A percentile compares a stretch with the other conserved stretches of the same genome.
Evolutionary conservation across 176 grass and related monocot species (phyloP).

Genomic region (Phyllostachys edulis): DNA sequence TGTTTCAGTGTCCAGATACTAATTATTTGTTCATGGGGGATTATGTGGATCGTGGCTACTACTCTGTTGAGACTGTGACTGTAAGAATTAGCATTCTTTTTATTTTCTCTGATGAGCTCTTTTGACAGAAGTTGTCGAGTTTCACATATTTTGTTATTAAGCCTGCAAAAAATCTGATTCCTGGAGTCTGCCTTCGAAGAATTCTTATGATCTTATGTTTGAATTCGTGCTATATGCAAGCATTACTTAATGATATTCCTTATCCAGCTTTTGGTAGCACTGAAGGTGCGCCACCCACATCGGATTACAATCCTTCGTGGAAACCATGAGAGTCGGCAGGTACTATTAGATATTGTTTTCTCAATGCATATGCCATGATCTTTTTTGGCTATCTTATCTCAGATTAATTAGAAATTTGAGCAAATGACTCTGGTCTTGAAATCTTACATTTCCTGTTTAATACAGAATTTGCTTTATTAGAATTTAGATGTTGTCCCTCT

Average conservation of each 20-base stretch:
- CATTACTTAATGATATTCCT: conserved; percentile 24
- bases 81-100: conserved; percentile 44
- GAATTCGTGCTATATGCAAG: conserved; percentile 5
- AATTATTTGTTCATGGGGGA: conserved; percentile 99
- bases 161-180: background rate
- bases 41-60: conserved; percentile 96
- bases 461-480: background rate
- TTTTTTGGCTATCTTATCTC: background rate
- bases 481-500: background rate
- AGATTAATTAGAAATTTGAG: background rate
- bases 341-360: conserved; percentile 17
- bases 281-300: conserved; percentile 89
- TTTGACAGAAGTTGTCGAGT: background rate
- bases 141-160: conserved; percentile 11
- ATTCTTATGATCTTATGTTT: background rate
- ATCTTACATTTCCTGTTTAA: background rate
- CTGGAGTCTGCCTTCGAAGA: conserved; percentile 1
- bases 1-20: conserved; percentile 87
- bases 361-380: background rate
- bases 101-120: background rate
- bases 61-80: conserved; percentile 97
- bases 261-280: conserved; percentile 83
- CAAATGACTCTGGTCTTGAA: background rate
- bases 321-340: conserved; percentile 96
- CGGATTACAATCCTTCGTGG: conserved; percentile 96